These are phyloP conservation scores for Naganishia vaughanmartiniae DNA, from an alignment of 768 basidiomycete species.

Conservation along the genomic window DNA sequence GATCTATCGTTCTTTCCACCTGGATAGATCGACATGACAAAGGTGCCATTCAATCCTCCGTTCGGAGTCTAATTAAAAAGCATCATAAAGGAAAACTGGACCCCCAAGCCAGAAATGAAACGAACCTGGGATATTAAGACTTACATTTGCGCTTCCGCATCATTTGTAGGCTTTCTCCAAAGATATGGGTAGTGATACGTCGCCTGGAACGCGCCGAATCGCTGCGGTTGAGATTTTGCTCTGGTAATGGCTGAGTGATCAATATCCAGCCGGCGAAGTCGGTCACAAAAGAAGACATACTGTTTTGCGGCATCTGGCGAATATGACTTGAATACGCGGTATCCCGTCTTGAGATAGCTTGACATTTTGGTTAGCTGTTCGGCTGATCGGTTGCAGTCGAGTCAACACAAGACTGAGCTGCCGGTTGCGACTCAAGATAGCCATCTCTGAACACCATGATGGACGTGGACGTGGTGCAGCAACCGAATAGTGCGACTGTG, in stretches of 20 bases:
- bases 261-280: neutral
- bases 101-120: neutral
- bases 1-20: conserved; percentile 19
- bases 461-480: neutral
- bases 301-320: conserved; percentile 19
- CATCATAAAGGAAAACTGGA: conserved; percentile 35
- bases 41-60: conserved; percentile 22
- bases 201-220: conserved; percentile 48
- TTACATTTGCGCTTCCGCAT: conserved; percentile 49
- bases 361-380: conserved; percentile 6
- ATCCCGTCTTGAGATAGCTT: conserved; percentile 22
- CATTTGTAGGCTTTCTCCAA: conserved; percentile 41
- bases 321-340: conserved; percentile 10
- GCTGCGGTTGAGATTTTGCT: conserved; percentile 32
- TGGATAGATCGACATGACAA: conserved; percentile 15
- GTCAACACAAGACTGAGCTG: neutral
- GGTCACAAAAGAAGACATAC: neutral
- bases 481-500: neutral
- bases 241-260: neutral
- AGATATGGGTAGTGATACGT: conserved; percentile 42
- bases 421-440: neutral
- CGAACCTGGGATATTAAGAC: conserved; percentile 29
- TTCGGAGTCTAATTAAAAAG: conserved; percentile 43
- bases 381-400: neutral
- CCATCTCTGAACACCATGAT: neutral